These are phyloP conservation scores for Pestalotiopsis fici DNA, from an alignment of 2,329 filamentous ascomycete species.

Conservation along the genomic window DNA sequence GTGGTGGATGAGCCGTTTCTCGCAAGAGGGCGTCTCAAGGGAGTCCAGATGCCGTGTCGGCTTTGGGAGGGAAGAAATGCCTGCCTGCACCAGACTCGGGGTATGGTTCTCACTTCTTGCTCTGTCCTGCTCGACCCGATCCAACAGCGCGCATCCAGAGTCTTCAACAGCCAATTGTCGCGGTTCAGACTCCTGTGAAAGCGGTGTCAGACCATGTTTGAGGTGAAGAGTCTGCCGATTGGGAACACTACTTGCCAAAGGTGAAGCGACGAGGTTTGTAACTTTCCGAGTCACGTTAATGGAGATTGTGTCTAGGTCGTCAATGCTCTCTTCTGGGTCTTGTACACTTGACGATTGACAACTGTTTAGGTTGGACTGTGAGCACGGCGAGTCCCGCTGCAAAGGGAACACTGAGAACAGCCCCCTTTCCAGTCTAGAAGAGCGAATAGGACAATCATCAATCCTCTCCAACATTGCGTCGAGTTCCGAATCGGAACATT, in stretches of 20 bases:
- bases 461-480: conserved; percentile 10
- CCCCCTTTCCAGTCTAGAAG: neutral
- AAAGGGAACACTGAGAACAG: conserved; percentile 7
- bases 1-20: conserved; percentile 26
- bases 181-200: neutral
- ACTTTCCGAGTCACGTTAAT: neutral
- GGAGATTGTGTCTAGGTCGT: neutral
- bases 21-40: conserved; percentile 13
- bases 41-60: conserved; percentile 19
- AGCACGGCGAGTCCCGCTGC: neutral
- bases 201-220: neutral
- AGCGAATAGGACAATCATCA: conserved; percentile 11
- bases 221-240: neutral
- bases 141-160: neutral
- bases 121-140: neutral
- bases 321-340: neutral
- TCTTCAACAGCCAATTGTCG: neutral
- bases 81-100: neutral
- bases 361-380: neutral
- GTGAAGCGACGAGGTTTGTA: neutral
- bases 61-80: neutral
- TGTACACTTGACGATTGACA: neutral
- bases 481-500: conserved; percentile 8
- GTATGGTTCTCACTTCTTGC: neutral
- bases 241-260: neutral